phyloP scores from a whole-genome alignment of 495 filamentous ascomycete genomes.

The Hypoxylon rickii region DNA sequence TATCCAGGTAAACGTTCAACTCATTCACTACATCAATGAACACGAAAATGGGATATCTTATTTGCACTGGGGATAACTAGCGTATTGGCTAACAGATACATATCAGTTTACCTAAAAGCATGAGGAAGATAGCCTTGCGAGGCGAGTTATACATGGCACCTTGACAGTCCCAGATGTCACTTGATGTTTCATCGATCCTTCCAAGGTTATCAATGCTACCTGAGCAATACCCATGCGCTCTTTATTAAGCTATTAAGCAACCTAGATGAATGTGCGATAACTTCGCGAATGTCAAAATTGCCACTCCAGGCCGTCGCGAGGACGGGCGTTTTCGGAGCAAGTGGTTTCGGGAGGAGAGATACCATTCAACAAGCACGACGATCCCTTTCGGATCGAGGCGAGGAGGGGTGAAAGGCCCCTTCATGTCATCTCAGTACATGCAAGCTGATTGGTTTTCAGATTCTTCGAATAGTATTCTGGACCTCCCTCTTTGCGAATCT shows the following conservation, averaged over 20 bases:
- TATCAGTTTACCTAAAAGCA: too few relatives aligned
- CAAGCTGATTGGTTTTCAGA: slow-evolving; percentile 27
- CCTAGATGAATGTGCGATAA: slow-evolving; percentile 19
- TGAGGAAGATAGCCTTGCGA: too few relatives aligned
- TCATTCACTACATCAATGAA: background rate
- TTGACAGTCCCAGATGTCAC: too few relatives aligned
- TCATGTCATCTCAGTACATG: slow-evolving; percentile 19
- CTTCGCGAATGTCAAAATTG: slow-evolving; percentile 16
- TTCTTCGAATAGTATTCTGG: slow-evolving; percentile 22
- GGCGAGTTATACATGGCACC: slow-evolving; percentile 10
- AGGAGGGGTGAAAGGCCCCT: too few relatives aligned
- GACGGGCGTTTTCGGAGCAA: slow-evolving; percentile 21
- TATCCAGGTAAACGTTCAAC: background rate
- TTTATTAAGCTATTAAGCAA: slow-evolving; percentile 8
- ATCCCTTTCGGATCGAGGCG: slow-evolving; percentile 27
- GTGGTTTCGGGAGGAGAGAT: slow-evolving; percentile 16
- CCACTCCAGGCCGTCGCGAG: slow-evolving; percentile 15
- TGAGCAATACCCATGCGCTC: too few relatives aligned
- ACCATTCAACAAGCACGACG: slow-evolving; percentile 11
- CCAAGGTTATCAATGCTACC: too few relatives aligned
- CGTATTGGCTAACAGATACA: too few relatives aligned
- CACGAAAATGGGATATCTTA: background rate
- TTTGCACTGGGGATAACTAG: too few relatives aligned
- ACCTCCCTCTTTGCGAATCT: slow-evolving; percentile 26
- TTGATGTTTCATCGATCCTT: slow-evolving; percentile 20